Evolutionary conservation across 1,284 basidiomycete genomes (phyloP).

Genomic region (Megacollybia platyphylla): DNA sequence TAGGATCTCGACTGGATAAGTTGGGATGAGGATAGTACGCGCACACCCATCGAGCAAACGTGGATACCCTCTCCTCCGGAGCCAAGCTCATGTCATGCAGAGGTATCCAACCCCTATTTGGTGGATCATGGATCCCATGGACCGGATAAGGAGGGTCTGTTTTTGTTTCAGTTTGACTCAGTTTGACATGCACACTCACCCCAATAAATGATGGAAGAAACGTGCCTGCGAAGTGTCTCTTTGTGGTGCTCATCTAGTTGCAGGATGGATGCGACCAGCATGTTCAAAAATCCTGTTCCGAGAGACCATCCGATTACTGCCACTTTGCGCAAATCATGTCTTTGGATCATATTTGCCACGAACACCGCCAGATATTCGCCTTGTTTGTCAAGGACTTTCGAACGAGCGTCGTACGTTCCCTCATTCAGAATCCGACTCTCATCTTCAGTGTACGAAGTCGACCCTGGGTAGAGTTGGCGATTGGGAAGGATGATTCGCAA

Average conservation of each 20-base stretch:
- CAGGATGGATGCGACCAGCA: conserved; percentile 1
- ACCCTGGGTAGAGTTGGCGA: conserved; percentile 10
- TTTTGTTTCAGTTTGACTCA: too few species aligned
- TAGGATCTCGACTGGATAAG: conserved; percentile 9
- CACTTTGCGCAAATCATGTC: conserved; percentile 3
- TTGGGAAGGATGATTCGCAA: conserved; percentile 9
- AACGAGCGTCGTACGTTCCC: conserved; percentile 5
- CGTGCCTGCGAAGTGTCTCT: too few species aligned
- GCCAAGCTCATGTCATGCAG: not conserved
- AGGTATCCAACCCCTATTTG: too few species aligned
- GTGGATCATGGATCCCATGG: too few species aligned
- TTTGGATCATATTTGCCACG: conserved; percentile 7
- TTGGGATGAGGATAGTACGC: conserved; percentile 11
- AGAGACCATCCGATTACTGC: conserved; percentile 10
- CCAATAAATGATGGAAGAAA: too few species aligned
- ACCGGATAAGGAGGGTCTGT: too few species aligned
- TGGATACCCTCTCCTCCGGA: conserved; percentile 6
- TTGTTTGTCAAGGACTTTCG: conserved; percentile 2
- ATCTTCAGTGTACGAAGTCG: conserved; percentile 8
- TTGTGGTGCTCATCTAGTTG: too few species aligned
- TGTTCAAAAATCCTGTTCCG: conserved; percentile 6
- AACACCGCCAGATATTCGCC: conserved; percentile 7
- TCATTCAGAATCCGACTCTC: conserved; percentile 6
- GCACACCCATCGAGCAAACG: conserved; percentile 10
- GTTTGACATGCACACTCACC: too few species aligned